These are phyloP conservation scores for Triangularia setosa DNA, from an alignment of 2,329 filamentous ascomycete species.

Conservation along the genomic window DNA sequence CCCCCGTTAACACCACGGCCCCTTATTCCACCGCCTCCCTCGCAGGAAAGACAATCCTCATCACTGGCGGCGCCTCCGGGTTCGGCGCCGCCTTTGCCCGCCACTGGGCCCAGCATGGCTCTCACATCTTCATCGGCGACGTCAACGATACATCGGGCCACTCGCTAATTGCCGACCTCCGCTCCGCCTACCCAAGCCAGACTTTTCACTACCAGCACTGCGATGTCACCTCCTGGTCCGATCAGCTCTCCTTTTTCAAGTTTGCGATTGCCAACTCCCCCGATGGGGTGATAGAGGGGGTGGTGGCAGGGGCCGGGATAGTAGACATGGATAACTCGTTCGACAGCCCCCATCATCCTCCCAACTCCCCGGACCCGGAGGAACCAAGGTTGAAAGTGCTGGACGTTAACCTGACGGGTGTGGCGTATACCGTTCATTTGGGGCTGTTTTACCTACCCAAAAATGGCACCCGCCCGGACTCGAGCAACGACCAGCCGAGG, in stretches of 20 bases:
- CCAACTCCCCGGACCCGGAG: conserved; percentile 32
- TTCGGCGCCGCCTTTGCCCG: conserved; percentile 54
- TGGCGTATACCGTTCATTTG: conserved; percentile 62
- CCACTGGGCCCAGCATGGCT: conserved; percentile 52
- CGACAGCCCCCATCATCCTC: conserved; percentile 38
- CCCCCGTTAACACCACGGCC: conserved; percentile 42
- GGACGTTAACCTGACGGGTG: conserved; percentile 61
- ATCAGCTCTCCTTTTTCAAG: conserved; percentile 61
- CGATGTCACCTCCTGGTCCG: conserved; percentile 63
- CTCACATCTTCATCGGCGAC: conserved; percentile 61
- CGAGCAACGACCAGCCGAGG: conserved; percentile 22
- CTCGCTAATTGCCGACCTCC: conserved; percentile 50
- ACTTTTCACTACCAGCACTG: conserved; percentile 52
- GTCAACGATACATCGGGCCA: conserved; percentile 53
- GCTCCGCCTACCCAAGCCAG: conserved; percentile 41
- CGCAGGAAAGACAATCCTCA: conserved; percentile 54
- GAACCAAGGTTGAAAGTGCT: conserved; percentile 50
- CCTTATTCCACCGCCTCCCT: conserved; percentile 46
- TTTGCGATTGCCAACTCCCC: conserved; percentile 51
- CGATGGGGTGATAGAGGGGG: conserved; percentile 54
- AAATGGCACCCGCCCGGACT: conserved; percentile 40
- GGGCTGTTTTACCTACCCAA: conserved; percentile 55
- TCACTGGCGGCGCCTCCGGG: conserved; percentile 62
- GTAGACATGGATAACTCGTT: conserved; percentile 40
- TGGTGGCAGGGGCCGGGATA: conserved; percentile 66